Evolutionary conservation across 2,329 filamentous ascomycete genomes (phyloP).

Genomic region (Calonectria crousiana): DNA sequence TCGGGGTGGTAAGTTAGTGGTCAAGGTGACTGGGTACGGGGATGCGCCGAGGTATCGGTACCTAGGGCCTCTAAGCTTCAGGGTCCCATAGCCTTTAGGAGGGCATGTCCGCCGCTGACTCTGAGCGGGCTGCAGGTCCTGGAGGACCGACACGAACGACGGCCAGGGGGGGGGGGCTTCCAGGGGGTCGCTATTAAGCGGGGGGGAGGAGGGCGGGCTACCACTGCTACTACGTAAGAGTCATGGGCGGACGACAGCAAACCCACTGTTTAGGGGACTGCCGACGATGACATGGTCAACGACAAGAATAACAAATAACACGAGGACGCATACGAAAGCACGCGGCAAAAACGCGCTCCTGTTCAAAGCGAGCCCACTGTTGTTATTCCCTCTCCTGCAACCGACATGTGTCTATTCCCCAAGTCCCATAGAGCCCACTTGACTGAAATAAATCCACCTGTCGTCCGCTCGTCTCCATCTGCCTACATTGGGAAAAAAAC

Average conservation of each 20-base stretch:
- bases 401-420: neutral
- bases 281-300: neutral
- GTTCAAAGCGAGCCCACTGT: neutral
- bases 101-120: slow-evolving; percentile 18
- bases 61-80: slow-evolving; percentile 15
- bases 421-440: neutral
- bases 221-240: slow-evolving; percentile 8
- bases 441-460: neutral
- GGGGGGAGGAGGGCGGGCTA: neutral
- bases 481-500: slow-evolving; percentile 1
- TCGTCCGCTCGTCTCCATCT: neutral
- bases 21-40: slow-evolving; percentile 14
- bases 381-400: neutral
- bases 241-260: neutral
- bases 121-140: slow-evolving; percentile 6
- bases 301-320: neutral
- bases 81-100: slow-evolving; percentile 17
- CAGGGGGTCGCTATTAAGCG: slow-evolving; percentile 18
- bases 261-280: neutral
- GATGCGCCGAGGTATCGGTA: slow-evolving; percentile 20
- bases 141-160: slow-evolving; percentile 25
- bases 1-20: slow-evolving; percentile 16
- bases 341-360: neutral
- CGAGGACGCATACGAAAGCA: neutral
- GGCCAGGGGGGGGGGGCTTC: slow-evolving; percentile 20